Conservation (phyloP, 192 early-diverging fungal genomes). For the Globomyces pollinis-pini region DNA sequence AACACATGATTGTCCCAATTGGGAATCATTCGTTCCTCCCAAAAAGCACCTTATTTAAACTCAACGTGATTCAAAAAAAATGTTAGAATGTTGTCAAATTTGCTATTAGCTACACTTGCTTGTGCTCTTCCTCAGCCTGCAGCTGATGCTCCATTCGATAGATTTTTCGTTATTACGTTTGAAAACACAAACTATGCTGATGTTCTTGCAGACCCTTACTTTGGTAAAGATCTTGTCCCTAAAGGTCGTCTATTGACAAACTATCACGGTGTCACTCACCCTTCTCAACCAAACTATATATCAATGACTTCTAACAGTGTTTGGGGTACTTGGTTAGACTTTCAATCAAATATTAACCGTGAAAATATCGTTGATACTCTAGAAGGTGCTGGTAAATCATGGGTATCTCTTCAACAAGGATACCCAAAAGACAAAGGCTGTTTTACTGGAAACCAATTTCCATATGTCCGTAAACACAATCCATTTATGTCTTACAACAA, state of each 20-base stretch:
- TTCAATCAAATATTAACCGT: not conserved
- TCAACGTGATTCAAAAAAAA: too few species aligned
- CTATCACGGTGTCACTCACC: slow-evolving; percentile 50
- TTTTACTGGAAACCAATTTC: not conserved
- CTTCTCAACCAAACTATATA: slow-evolving; percentile 69
- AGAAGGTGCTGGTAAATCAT: slow-evolving; percentile 19
- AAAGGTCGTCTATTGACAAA: slow-evolving; percentile 50
- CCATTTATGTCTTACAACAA: slow-evolving; percentile 31
- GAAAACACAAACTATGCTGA: not conserved
- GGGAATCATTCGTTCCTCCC: too few species aligned
- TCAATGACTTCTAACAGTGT: slow-evolving; percentile 25
- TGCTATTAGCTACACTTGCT: not conserved
- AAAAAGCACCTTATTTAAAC: too few species aligned
- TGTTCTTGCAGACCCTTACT: not conserved
- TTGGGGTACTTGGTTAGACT: slow-evolving; percentile 22
- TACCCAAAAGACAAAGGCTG: slow-evolving; percentile 11
- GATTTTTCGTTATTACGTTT: slow-evolving; percentile 6
- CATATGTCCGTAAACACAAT: slow-evolving; percentile 21
- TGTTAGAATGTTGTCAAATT: not conserved
- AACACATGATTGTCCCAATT: too few species aligned
- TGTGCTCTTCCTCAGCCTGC: not conserved
- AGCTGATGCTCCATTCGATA: not conserved
- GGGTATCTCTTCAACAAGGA: slow-evolving; percentile 21
- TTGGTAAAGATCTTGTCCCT: slow-evolving; percentile 3
- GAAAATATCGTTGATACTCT: slow-evolving; percentile 19